Percentiles rank a stretch among this genome's conserved stretches.
These are phyloP conservation scores for Cryptococcus floricola DNA, from an alignment of 1,284 basidiomycete genomes.

Conservation along the genomic window DNA sequence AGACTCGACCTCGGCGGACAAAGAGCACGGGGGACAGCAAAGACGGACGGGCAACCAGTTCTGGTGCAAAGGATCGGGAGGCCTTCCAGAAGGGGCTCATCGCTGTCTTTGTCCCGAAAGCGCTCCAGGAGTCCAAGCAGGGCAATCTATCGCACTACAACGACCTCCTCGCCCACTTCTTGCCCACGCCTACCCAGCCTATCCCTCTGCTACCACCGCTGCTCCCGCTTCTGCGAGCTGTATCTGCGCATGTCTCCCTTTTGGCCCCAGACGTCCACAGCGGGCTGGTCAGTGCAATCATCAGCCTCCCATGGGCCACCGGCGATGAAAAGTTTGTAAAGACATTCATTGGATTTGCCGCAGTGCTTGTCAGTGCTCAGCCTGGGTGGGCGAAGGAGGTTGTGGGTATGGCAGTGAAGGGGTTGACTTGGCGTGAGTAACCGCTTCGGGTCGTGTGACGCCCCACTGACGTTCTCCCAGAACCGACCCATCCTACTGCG, in stretches of 20 bases:
- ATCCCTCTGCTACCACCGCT: constrained; percentile 47
- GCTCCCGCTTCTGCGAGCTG: constrained; percentile 56
- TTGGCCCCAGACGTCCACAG: constrained; percentile 58
- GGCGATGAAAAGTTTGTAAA: constrained; percentile 74
- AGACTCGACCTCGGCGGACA: constrained; percentile 32
- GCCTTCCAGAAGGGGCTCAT: constrained; percentile 47
- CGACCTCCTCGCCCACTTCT: constrained; percentile 56
- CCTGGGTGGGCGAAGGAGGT: constrained; percentile 87
- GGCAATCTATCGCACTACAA: constrained; percentile 52
- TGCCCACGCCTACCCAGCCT: constrained; percentile 36
- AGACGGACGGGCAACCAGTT: constrained; percentile 6
- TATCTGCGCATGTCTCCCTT: constrained; percentile 62
- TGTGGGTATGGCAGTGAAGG: constrained; percentile 73
- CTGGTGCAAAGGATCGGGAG: constrained; percentile 30
- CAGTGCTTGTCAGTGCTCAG: constrained; percentile 87
- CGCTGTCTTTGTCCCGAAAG: constrained; percentile 47
- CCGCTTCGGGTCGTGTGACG: neutral
- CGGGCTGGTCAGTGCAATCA: constrained; percentile 80
- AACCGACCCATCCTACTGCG: constrained; percentile 15
- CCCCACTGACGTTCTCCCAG: constrained; percentile 13
- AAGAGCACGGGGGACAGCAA: constrained; percentile 41
- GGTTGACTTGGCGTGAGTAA: constrained; percentile 79
- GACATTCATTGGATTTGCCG: constrained; percentile 80
- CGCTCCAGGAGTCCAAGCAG: constrained; percentile 38
- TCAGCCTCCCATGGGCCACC: constrained; percentile 86